phyloP scores from a whole-genome alignment of 2,329 filamentous ascomycete genomes.

The Onygena corvina region DNA sequence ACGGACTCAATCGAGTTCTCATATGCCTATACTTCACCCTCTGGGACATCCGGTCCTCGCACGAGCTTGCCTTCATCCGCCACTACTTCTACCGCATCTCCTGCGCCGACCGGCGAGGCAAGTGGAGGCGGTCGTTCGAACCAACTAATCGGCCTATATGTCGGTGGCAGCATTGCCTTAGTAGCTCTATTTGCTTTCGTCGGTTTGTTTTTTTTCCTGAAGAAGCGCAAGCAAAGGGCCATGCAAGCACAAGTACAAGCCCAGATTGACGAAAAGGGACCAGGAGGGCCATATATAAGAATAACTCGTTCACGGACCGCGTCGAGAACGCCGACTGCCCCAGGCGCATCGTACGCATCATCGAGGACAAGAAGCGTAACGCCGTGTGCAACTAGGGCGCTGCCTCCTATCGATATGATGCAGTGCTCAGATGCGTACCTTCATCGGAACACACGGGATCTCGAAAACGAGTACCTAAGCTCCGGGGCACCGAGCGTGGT shows the following conservation, averaged over 20 bases:
- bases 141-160: conserved; percentile 45
- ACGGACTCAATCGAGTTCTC: conserved; percentile 7
- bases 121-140: not conserved
- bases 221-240: not conserved
- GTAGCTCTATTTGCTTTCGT: conserved; percentile 37
- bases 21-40: not conserved
- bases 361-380: not conserved
- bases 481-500: conserved; percentile 18
- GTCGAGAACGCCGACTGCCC: not conserved
- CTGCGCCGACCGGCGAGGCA: not conserved
- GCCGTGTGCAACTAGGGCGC: not conserved
- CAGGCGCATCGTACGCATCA: not conserved
- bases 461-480: not conserved
- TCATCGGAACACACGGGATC: not conserved
- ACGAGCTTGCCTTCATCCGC: not conserved
- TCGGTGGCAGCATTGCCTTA: conserved; percentile 43
- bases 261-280: not conserved
- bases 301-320: not conserved
- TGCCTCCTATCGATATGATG: conserved; percentile 3
- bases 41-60: not conserved
- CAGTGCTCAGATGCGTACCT: not conserved
- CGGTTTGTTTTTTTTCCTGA: conserved; percentile 19
- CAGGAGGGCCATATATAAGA: not conserved
- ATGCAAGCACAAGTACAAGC: not conserved
- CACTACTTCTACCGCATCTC: not conserved